phyloP scores from a whole-genome alignment of 768 basidiomycete species.

The Amanita rimosa region DNA sequence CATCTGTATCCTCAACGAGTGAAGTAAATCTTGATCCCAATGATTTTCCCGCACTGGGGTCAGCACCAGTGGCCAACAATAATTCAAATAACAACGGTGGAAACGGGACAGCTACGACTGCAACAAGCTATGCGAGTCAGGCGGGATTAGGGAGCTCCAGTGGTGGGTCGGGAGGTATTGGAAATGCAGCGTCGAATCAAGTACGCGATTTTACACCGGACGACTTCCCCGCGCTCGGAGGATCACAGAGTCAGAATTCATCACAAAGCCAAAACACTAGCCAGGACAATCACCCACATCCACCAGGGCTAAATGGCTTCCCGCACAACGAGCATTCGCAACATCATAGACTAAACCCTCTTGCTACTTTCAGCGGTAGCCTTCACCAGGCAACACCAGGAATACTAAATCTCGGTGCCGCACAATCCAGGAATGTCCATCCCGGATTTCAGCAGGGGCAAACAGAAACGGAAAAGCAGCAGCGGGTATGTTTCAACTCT shows the following conservation, averaged over 20 bases:
- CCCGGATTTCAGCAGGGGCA: slow-evolving; percentile 47
- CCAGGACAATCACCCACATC: slow-evolving; percentile 40
- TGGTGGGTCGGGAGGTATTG: slow-evolving; percentile 24
- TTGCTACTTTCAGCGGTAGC: slow-evolving; percentile 37
- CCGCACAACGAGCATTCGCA: slow-evolving; percentile 33
- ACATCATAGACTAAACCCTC: slow-evolving; percentile 45
- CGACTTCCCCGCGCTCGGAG: slow-evolving; percentile 83
- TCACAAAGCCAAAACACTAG: slow-evolving; percentile 21
- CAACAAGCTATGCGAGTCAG: slow-evolving; percentile 76
- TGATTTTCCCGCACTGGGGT: slow-evolving; percentile 82
- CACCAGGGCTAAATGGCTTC: slow-evolving; percentile 74
- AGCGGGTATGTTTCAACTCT: slow-evolving; percentile 40
- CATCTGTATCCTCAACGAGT: slow-evolving; percentile 53
- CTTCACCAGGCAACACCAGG: slow-evolving; percentile 46
- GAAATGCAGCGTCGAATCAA: slow-evolving; percentile 20
- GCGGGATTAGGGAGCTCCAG: slow-evolving; percentile 44
- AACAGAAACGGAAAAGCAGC: slow-evolving; percentile 56
- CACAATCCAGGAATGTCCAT: slow-evolving; percentile 34
- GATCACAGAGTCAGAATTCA: slow-evolving; percentile 26
- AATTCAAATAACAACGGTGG: slow-evolving; percentile 27
- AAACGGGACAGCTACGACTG: slow-evolving; percentile 20
- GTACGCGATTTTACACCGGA: slow-evolving; percentile 73
- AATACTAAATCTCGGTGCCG: slow-evolving; percentile 44
- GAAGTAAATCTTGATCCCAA: slow-evolving; percentile 79
- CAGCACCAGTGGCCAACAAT: slow-evolving; percentile 35